Base-by-base conservation (phyloP, 805 yeast genomes). In the Metschnikowia aberdeeniae region DNA sequence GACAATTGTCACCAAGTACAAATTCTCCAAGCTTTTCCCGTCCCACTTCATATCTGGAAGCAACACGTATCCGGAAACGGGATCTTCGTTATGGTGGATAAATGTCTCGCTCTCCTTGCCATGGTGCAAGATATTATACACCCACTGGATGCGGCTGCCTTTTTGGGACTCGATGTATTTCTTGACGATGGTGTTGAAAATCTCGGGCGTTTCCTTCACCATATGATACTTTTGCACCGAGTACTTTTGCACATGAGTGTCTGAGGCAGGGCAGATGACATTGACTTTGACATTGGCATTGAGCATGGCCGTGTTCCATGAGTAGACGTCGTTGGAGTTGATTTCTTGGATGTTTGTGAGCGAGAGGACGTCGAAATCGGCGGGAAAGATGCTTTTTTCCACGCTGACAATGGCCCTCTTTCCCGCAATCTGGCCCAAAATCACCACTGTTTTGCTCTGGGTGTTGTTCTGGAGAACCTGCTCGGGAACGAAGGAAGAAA, bases 1-100 rank as follows among this genome's bases (percentile, higher is more conserved):
- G 3, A 84, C 90, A 47, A 92, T 82, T 7, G 86, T 85, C 42
- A 87, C 82, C 53, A 92, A 66, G 60, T 93, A 89, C 44, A 93
- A 66, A 3, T 92, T 64, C 22, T 81, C 87, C 59, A 84, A 53
- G 26, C 80, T 80, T 40, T 73, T 67, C 3, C 86, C 82, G 61
- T 92, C 97, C 99, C 99, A 93, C 61, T 90, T 90, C 95, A 92
- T 87, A 64, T 92, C 97, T 0, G 98, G 98, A 34, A 90, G 70
- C 37, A 93, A 65, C 5, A 89, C 80, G 58, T 86, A 88, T 14
- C 90, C 89, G 35, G 60, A 61, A 0, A 56, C 52, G 17, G 78
- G 77, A 27, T 80, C 77, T 34, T 64, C 66, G 50, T 88, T 84
- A 41, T 84, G 81, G 54, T 73, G 76, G 2, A 89, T 72, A n/a